These are phyloP conservation scores for Alternaria gaisen DNA, from an alignment of 2,329 filamentous ascomycete genomes.

Conservation along the genomic window DNA sequence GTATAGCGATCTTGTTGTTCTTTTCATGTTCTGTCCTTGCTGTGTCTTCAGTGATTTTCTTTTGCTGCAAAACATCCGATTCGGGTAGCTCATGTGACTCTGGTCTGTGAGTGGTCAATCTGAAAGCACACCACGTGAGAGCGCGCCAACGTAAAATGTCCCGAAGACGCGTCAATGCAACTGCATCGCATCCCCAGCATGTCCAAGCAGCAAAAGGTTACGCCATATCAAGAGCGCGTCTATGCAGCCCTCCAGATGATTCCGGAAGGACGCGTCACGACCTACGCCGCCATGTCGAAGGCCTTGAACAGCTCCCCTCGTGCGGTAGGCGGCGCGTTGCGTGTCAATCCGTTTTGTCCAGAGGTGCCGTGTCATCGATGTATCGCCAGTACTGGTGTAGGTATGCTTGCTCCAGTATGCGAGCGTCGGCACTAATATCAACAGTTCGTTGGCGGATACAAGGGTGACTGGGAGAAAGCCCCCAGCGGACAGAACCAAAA, in stretches of 20 bases:
- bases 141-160: constrained; percentile 25
- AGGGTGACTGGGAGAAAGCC: constrained; percentile 69
- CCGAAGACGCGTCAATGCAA: constrained; percentile 6
- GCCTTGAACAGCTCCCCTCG: constrained; percentile 75
- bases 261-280: constrained; percentile 76
- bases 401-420: constrained; percentile 20
- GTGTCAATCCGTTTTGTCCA: constrained; percentile 82
- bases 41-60: background rate
- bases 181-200: constrained; percentile 13
- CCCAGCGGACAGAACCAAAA: constrained; percentile 70
- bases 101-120: constrained; percentile 38
- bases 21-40: background rate
- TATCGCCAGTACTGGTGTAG: constrained; percentile 74
- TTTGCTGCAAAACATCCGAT: background rate
- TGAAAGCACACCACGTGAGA: constrained; percentile 46
- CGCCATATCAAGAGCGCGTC: constrained; percentile 58
- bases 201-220: constrained; percentile 40
- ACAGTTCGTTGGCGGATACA: constrained; percentile 70
- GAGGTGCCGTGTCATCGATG: constrained; percentile 84
- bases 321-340: constrained; percentile 79
- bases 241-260: constrained; percentile 80
- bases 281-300: constrained; percentile 76
- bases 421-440: constrained; percentile 6
- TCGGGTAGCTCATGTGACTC: background rate
- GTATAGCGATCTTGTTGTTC: background rate